Conservation (phyloP, 108 stramenopile species). For the Conticribra weissflogii region DNA sequence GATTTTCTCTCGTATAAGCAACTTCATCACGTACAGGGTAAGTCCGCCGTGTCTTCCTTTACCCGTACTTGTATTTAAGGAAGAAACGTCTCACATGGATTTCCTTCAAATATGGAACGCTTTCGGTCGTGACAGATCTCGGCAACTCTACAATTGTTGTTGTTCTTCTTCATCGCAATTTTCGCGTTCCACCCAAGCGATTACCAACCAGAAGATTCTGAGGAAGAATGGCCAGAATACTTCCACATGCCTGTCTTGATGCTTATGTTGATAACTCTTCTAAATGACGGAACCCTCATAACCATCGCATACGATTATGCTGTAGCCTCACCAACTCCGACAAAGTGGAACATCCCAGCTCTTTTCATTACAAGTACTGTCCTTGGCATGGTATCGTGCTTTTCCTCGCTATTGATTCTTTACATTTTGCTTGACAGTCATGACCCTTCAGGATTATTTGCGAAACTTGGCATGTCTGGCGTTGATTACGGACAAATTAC, state of each 20-base stretch:
- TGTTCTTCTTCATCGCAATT: conserved; percentile 84
- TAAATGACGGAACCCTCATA: conserved; percentile 81
- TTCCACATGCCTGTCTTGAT: conserved; percentile 80
- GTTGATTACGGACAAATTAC: conserved; percentile 60
- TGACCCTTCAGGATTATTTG: conserved; percentile 44
- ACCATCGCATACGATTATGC: conserved; percentile 74
- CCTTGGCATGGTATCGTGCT: conserved; percentile 55
- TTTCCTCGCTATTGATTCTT: conserved; percentile 48
- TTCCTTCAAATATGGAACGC: no score
- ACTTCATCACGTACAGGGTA: conserved; percentile 59
- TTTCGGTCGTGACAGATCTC: conserved; percentile 55
- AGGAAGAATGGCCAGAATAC: conserved; percentile 48
- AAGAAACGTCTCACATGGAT: no score
- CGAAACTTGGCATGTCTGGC: conserved; percentile 40
- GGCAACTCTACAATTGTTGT: conserved; percentile 74
- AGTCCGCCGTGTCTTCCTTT: conserved; percentile 1
- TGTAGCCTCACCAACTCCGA: conserved; percentile 49
- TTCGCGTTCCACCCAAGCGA: conserved; percentile 58
- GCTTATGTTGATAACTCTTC: conserved; percentile 75
- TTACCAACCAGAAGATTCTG: conserved; percentile 40
- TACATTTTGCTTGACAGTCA: conserved; percentile 52
- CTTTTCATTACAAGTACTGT: conserved; percentile 50
- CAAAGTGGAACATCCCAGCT: conserved; percentile 59
- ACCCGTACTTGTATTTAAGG: no score
- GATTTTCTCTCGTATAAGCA: conserved; percentile 59